These are phyloP conservation scores for Aspergillus versicolor DNA, from an alignment of 2,329 filamentous ascomycete genomes.

Conservation along the genomic window DNA sequence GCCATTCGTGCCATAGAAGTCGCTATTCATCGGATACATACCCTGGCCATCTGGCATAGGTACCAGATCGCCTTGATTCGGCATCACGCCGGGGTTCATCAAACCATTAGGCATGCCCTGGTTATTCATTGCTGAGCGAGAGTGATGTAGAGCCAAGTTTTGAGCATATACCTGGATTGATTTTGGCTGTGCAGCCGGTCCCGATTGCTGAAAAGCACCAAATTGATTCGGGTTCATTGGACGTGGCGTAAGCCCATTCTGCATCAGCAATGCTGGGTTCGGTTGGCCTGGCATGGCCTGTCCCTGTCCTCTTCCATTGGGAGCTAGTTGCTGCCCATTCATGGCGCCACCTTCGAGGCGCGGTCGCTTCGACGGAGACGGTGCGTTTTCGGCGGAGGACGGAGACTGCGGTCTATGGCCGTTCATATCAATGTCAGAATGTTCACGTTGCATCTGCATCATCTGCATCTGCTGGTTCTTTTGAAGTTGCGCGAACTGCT, in stretches of 20 bases:
- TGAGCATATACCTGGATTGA: constrained; percentile 84
- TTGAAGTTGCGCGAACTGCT: constrained; percentile 69
- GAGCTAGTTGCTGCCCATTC: constrained; percentile 75
- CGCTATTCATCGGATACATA: constrained; percentile 43
- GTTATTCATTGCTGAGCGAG: constrained; percentile 73
- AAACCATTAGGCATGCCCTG: constrained; percentile 75
- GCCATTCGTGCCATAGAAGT: constrained; percentile 59
- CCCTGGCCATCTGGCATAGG: constrained; percentile 63
- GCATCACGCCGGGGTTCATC: constrained; percentile 63
- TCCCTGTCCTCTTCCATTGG: constrained; percentile 67
- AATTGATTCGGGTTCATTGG: constrained; percentile 75
- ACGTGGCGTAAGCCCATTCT: constrained; percentile 72
- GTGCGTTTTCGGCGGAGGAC: constrained; percentile 78
- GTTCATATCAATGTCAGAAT: constrained; percentile 82
- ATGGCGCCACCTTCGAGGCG: constrained; percentile 74
- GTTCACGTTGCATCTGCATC: constrained; percentile 84
- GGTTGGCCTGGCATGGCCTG: constrained; percentile 71
- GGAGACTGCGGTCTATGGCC: constrained; percentile 80
- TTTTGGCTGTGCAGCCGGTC: constrained; percentile 69
- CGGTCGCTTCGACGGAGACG: constrained; percentile 87
- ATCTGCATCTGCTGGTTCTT: constrained; percentile 56
- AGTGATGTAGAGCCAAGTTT: constrained; percentile 76
- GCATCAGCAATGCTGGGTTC: constrained; percentile 51
- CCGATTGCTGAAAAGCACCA: constrained; percentile 58
- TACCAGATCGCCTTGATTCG: constrained; percentile 81